Conservation (phyloP, 176 grass and related monocot genomes). For the Bonia amplexicaulis region DNA sequence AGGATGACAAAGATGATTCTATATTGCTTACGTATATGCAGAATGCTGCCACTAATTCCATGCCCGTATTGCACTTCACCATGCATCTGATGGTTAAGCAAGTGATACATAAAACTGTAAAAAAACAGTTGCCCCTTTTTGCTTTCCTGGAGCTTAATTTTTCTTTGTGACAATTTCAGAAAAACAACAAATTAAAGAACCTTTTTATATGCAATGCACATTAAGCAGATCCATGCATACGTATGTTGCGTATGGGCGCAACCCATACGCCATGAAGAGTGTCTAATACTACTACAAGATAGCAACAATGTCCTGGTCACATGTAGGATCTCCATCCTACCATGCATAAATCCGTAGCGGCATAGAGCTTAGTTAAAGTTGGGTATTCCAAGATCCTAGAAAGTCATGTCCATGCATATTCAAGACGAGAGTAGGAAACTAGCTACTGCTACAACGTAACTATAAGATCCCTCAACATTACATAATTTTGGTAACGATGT, state of each 20-base stretch:
- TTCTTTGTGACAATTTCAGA: background rate
- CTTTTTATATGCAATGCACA: background rate
- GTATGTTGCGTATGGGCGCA: background rate
- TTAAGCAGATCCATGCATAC: background rate
- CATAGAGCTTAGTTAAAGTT: constrained; percentile 18
- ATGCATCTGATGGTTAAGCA: background rate
- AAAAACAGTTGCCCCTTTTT: background rate
- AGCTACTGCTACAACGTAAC: background rate
- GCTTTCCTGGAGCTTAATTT: background rate
- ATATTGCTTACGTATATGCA: background rate
- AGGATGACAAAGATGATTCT: background rate
- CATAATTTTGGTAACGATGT: too few relatives aligned
- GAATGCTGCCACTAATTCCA: background rate
- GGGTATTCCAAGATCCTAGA: constrained; percentile 37
- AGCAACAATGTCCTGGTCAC: background rate
- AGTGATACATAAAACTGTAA: background rate
- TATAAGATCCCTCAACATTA: background rate
- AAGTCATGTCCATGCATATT: background rate
- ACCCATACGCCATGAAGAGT: constrained; percentile 4
- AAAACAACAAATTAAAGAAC: background rate
- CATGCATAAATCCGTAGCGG: background rate
- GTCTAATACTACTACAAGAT: background rate
- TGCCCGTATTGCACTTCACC: background rate
- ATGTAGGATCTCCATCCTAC: constrained; percentile 7
- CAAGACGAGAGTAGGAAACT: background rate